Conservation (phyloP, 805 yeast species). For the Candida mattraensis region DNA sequence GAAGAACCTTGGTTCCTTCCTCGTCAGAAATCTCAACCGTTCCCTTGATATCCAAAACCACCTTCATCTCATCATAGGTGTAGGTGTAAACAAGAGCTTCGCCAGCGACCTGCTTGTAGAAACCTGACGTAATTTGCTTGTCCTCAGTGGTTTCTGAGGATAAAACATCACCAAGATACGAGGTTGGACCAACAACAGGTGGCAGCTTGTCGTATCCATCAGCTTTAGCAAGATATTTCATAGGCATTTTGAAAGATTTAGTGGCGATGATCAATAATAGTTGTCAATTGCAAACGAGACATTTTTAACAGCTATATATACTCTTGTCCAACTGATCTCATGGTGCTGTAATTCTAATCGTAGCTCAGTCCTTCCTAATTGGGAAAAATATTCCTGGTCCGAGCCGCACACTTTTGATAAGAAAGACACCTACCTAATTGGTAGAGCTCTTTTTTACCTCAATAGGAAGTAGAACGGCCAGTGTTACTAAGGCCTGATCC, state of each 20-base stretch:
- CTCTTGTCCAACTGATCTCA: background rate
- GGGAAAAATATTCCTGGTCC: conserved; percentile 2
- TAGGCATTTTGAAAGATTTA: conserved; percentile 54
- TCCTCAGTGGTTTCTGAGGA: conserved; percentile 56
- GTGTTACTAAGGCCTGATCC: background rate
- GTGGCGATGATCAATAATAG: background rate
- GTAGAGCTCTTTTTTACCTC: conserved; percentile 15
- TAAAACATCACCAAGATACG: conserved; percentile 64
- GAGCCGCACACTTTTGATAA: background rate
- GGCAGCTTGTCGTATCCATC: conserved; percentile 57
- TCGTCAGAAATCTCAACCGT: conserved; percentile 60
- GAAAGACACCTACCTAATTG: conserved; percentile 1
- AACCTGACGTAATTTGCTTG: conserved; percentile 62
- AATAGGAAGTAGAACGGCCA: conserved; percentile 13
- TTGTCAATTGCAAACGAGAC: background rate
- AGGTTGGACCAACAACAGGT: conserved; percentile 58
- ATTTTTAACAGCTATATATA: too few relatives aligned
- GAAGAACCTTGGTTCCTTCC: conserved; percentile 56
- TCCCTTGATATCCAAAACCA: conserved; percentile 64
- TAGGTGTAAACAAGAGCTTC: conserved; percentile 64
- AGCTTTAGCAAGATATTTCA: conserved; percentile 51
- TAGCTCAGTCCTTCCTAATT: conserved; percentile 3
- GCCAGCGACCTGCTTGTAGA: conserved; percentile 65
- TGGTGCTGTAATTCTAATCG: conserved; percentile 1
- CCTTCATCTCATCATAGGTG: conserved; percentile 65